Evolutionary conservation across 805 yeast species (phyloP), one percentile per base, ranked within the genome.

Genomic region (Torulaspora indica): DNA sequence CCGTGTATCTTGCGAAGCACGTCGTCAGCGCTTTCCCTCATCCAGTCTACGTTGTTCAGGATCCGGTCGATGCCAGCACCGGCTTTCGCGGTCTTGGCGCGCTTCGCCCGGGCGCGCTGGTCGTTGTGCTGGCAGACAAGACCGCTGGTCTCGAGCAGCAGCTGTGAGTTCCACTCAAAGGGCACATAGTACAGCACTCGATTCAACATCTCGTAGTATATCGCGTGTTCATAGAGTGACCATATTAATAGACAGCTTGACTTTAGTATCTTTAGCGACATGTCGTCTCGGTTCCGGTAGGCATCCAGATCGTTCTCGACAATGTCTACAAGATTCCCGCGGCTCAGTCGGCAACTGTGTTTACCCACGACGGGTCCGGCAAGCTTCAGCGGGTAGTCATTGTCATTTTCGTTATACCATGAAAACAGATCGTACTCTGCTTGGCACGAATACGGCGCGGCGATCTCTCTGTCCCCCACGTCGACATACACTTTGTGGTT

Each of bases 41-140:
- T 57, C 68, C 68, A 64, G 46, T 64, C 68, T 6, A 64, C 64
- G 34, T 48, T 51, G 25, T 63, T 64, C 31, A 63, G 42, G 24
- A 63, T 64, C 8, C 34, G 35, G 7, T 38, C 49, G 5, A 50
- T 50, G 3, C 47, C 49, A 8, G 37, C 44, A 13, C 38, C 35
- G 12, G 38, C 24, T 15, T 28, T 35, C 23, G 22, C 18, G 22
- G 5, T 20, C 22, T 20, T 20, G 22, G 22, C 5, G 5, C 22
- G 22, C 22, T 20, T 20, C 4, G 22, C 34, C 17, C 20, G n/a
- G 25, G 38, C 25, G 1, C 48, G 33, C 18, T 13, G 10, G 20
- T 47, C 53, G 4, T 40, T 44, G 30, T 24, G 32, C 32, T 47
- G 42, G 9, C 38, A 38, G n/a, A 20, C 22, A 10, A 49, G 23